Conservation (phyloP, 371 early-diverging fungal genomes). For the Phascolomyces articulosus region DNA sequence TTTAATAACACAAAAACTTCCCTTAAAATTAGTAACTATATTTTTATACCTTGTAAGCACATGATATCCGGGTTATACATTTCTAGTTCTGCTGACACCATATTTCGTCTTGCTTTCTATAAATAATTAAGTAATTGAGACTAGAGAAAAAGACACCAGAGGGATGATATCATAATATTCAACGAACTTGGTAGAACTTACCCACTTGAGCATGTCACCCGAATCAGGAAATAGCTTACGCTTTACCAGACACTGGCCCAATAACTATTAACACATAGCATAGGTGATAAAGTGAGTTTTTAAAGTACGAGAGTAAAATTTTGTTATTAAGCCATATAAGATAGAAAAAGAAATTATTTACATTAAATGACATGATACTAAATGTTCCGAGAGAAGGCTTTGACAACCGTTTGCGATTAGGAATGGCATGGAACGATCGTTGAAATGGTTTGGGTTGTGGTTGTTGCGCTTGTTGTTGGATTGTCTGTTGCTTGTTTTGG, state of each 20-base stretch:
- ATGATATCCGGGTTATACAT: constrained; percentile 53
- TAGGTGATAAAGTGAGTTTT: neutral
- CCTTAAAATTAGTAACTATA: neutral
- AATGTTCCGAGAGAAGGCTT: constrained; percentile 12
- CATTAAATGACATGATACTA: constrained; percentile 45
- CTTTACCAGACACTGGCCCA: constrained; percentile 58
- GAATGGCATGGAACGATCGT: constrained; percentile 25
- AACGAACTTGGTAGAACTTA: constrained; percentile 15
- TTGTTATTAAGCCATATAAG: no score
- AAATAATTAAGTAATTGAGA: neutral
- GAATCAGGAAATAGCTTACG: constrained; percentile 60
- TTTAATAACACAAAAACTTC: neutral
- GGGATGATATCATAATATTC: no score
- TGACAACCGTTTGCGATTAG: constrained; percentile 12
- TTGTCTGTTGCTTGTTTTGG: neutral
- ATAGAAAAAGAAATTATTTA: no score
- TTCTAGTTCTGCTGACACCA: constrained; percentile 53
- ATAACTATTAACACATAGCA: constrained; percentile 32
- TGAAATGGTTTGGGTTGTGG: constrained; percentile 21
- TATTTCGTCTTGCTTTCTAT: constrained; percentile 42
- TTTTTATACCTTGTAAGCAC: constrained; percentile 53
- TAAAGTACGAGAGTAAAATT: no score
- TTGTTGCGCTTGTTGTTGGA: constrained; percentile 3
- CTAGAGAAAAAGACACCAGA: constrained; percentile 81
- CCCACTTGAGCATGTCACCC: constrained; percentile 48